Percentiles rank a stretch among this genome's conserved stretches.
phyloP scores from a whole-genome alignment of 257 asterid genomes.

The Primulina eburnea region DNA sequence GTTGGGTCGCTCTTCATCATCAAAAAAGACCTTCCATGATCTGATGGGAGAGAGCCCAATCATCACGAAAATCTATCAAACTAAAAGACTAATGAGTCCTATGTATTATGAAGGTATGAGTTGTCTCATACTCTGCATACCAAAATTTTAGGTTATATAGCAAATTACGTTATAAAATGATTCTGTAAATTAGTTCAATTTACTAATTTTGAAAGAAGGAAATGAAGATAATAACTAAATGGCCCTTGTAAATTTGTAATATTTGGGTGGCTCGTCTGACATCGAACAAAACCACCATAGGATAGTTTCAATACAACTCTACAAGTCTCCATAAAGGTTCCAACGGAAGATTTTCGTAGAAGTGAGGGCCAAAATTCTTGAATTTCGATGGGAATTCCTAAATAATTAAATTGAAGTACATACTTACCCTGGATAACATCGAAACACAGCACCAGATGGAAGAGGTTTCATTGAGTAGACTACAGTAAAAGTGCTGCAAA shows the following conservation, averaged over 20 bases:
- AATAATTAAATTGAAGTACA: conserved; percentile 11
- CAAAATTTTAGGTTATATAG: neutral
- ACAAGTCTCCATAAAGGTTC: conserved; percentile 3
- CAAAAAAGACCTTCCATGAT: conserved; percentile 91
- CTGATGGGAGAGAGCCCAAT: conserved; percentile 29
- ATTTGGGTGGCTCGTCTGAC: neutral
- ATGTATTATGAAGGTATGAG: neutral
- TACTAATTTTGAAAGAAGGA: no score
- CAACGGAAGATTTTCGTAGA: neutral
- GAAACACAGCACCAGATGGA: conserved; percentile 78
- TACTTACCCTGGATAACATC: conserved; percentile 93
- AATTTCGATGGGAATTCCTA: neutral
- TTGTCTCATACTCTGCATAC: neutral
- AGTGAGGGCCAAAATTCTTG: neutral
- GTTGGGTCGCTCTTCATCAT: conserved; percentile 83
- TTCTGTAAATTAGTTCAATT: neutral
- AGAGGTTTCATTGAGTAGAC: conserved; percentile 95
- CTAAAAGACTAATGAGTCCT: no score
- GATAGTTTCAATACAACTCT: neutral
- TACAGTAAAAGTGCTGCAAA: conserved; percentile 62
- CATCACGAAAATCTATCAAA: neutral
- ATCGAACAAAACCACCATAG: conserved; percentile 1
- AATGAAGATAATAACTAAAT: no score
- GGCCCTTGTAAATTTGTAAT: no score
- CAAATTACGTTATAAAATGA: neutral